phyloP scores from a whole-genome alignment of 2,329 filamentous ascomycete genomes.

The Fusarium udum region DNA sequence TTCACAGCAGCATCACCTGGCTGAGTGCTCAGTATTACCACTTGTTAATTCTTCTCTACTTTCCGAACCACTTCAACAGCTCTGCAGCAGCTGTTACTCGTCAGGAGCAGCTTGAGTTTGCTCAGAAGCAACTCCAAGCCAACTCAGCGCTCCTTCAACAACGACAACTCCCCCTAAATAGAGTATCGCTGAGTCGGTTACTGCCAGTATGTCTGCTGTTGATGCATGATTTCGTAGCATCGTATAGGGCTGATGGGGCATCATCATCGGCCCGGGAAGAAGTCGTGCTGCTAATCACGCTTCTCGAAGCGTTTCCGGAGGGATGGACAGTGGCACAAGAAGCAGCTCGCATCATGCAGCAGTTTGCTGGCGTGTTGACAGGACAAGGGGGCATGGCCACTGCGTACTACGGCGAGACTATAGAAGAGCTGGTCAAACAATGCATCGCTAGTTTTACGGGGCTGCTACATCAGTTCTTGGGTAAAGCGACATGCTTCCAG shows the following conservation, averaged over 20 bases:
- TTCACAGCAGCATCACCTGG: conserved; percentile 58
- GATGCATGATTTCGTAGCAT: conserved; percentile 45
- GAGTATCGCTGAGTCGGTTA: conserved; percentile 52
- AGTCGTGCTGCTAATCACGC: conserved; percentile 46
- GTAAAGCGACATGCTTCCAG: conserved; percentile 47
- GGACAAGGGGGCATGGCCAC: conserved; percentile 30
- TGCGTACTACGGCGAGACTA: conserved; percentile 28
- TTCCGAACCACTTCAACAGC: conserved; percentile 53
- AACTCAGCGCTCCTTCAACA: conserved; percentile 54
- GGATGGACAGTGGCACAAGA: conserved; percentile 49
- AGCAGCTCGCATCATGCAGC: conserved; percentile 48
- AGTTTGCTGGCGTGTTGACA: conserved; percentile 40
- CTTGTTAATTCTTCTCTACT: conserved; percentile 55
- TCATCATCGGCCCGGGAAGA: conserved; percentile 49
- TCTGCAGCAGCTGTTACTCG: conserved; percentile 44
- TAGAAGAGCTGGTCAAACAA: conserved; percentile 32
- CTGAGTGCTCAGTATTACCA: conserved; percentile 55
- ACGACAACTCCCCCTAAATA: conserved; percentile 55
- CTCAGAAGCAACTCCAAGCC: conserved; percentile 55
- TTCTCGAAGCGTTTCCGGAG: conserved; percentile 52
- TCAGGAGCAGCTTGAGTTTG: conserved; percentile 50
- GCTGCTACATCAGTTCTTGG: conserved; percentile 48
- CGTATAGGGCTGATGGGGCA: conserved; percentile 19
- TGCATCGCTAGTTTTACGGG: conserved; percentile 36
- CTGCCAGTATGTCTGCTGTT: conserved; percentile 51